Evolutionary conservation across 768 basidiomycete genomes (phyloP).

Genomic region (Russula sp.): DNA sequence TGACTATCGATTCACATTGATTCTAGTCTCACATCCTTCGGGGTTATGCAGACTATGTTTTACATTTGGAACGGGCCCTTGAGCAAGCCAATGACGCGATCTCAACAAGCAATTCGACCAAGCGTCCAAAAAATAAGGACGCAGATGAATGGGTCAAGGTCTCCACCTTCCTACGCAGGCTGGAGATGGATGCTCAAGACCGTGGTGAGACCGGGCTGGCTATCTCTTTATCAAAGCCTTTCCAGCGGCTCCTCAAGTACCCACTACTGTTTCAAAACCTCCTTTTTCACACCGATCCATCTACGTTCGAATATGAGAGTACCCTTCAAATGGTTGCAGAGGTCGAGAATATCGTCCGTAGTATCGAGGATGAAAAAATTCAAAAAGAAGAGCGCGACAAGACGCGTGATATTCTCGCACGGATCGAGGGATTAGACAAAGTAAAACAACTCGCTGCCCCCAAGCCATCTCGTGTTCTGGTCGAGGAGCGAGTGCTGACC

Average conservation of each 20-base stretch:
- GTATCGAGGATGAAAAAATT: constrained; percentile 98
- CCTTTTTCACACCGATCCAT: constrained; percentile 94
- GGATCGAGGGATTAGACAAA: constrained; percentile 94
- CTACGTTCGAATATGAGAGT: constrained; percentile 95
- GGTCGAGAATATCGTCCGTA: constrained; percentile 92
- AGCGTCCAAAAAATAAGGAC: constrained; percentile 82
- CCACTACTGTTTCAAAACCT: constrained; percentile 97
- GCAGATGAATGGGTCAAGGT: constrained; percentile 74
- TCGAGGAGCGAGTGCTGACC: constrained; percentile 68
- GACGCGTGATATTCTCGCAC: constrained; percentile 91
- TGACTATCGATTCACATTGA: constrained; percentile 29
- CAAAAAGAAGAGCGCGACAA: constrained; percentile 94
- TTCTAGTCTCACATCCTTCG: constrained; percentile 85
- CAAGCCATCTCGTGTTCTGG: constrained; percentile 81
- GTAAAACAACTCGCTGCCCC: constrained; percentile 90
- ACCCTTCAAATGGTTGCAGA: constrained; percentile 96
- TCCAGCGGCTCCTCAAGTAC: constrained; percentile 95
- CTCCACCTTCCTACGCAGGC: constrained; percentile 65
- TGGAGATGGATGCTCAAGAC: constrained; percentile 78
- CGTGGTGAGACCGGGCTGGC: constrained; percentile 93
- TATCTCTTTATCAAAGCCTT: constrained; percentile 94
- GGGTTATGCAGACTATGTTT: constrained; percentile 90
- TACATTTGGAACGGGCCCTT: constrained; percentile 90
- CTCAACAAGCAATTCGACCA: constrained; percentile 55
- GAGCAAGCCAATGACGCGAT: constrained; percentile 82